A percentile compares a stretch with the other conserved stretches of the same genome.
phyloP scores from a whole-genome alignment of 441 rosid genomes.

The Populus hybrid region DNA sequence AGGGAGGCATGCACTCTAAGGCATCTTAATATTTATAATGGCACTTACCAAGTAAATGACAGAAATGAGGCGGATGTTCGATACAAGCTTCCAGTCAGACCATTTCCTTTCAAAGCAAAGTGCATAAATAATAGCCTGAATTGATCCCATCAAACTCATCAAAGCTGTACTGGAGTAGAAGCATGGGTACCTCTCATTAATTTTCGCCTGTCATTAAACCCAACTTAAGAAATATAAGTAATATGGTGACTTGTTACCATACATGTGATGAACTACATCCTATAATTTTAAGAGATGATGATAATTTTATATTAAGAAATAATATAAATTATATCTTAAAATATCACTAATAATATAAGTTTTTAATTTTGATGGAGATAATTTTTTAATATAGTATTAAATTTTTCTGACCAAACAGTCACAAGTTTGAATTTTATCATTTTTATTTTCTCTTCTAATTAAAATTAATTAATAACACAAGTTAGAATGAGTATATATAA shows the following conservation, averaged over 20 bases:
- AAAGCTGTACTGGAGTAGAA: slow-evolving; percentile 6
- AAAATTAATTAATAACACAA: too few species aligned
- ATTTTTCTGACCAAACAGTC: accelerated
- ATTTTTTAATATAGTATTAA: too few species aligned
- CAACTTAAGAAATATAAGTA: neutral
- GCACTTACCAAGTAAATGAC: neutral
- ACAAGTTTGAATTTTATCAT: accelerated
- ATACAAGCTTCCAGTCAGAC: slow-evolving; percentile 1
- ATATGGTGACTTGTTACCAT: neutral
- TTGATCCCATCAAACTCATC: slow-evolving; percentile 2
- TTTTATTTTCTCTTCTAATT: too few species aligned
- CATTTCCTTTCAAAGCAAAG: neutral
- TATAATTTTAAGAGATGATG: neutral
- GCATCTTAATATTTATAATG: too few species aligned
- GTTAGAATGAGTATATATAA: too few species aligned
- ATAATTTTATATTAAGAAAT: neutral
- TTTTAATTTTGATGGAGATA: too few species aligned
- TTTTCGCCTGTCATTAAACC: slow-evolving; percentile 9
- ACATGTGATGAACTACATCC: too few species aligned
- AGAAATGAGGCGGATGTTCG: neutral
- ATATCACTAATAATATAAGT: too few species aligned
- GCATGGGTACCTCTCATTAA: neutral
- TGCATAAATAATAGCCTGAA: neutral
- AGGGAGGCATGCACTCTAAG: neutral
- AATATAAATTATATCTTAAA: neutral